These are phyloP conservation scores for Teunomyces atbi DNA, from an alignment of 805 yeast species.

Conservation along the genomic window DNA sequence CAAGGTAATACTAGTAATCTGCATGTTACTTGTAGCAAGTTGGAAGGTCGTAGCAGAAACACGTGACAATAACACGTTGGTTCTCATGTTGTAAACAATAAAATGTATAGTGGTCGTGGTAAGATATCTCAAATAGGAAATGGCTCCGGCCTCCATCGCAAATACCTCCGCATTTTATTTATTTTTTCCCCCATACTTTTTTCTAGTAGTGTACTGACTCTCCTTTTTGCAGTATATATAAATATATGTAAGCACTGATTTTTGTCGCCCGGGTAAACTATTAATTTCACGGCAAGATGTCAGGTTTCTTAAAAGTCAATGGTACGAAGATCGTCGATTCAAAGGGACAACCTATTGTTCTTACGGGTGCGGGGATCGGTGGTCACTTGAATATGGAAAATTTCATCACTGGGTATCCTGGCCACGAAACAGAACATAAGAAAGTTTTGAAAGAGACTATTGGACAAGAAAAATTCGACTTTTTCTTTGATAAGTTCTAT, in stretches of 20 bases:
- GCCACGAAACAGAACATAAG: slow-evolving; percentile 53
- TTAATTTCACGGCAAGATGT: not conserved
- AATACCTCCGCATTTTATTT: not conserved
- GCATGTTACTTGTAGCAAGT: too few species aligned
- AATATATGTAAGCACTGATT: too few species aligned
- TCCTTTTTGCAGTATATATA: not conserved
- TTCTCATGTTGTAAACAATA: not conserved
- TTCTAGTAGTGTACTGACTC: not conserved
- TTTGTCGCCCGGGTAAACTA: not conserved
- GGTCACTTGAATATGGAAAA: slow-evolving; percentile 56
- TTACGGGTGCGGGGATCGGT: slow-evolving; percentile 50
- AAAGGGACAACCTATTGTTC: slow-evolving; percentile 36
- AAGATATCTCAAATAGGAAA: not conserved
- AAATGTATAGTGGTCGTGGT: not conserved
- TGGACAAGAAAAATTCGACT: slow-evolving; percentile 48
- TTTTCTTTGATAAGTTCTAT: slow-evolving; percentile 50
- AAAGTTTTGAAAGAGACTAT: slow-evolving; percentile 35
- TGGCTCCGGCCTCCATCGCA: not conserved
- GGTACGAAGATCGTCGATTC: slow-evolving; percentile 50
- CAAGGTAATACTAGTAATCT: too few species aligned
- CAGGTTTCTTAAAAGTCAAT: slow-evolving; percentile 33
- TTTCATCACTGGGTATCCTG: slow-evolving; percentile 56
- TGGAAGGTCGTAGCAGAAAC: not conserved
- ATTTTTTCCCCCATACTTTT: not conserved
- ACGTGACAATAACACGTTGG: not conserved